Evolutionary conservation across 768 basidiomycete genomes (phyloP).

Genomic region (Phylloporus rhodoxanthus): DNA sequence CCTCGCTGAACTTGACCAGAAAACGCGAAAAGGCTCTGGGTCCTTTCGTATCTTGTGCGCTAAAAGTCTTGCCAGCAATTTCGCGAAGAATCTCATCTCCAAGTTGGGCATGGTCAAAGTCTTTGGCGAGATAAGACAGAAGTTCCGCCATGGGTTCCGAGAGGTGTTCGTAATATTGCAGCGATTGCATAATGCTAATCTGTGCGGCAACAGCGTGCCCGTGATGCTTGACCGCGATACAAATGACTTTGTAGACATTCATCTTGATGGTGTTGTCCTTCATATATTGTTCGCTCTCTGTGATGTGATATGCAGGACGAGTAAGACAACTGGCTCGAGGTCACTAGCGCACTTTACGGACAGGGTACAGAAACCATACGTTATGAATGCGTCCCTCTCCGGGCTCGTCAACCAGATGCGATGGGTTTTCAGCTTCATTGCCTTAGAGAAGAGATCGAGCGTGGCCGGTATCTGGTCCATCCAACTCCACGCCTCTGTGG

Average conservation of each 20-base stretch:
- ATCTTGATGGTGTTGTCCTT: conserved; percentile 65
- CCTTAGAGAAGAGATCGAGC: conserved; percentile 65
- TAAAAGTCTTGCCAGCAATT: conserved; percentile 73
- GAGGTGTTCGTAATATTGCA: conserved; percentile 93
- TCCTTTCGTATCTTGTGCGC: conserved; percentile 77
- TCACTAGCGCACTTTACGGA: neutral
- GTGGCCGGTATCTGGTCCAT: conserved; percentile 64
- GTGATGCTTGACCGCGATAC: conserved; percentile 87
- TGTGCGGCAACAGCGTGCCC: conserved; percentile 79
- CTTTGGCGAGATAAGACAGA: conserved; percentile 67
- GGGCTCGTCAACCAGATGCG: conserved; percentile 87
- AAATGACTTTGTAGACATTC: conserved; percentile 84
- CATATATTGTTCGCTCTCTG: conserved; percentile 85
- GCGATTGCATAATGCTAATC: conserved; percentile 82
- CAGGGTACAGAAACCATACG: conserved; percentile 29
- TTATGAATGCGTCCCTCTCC: conserved; percentile 82
- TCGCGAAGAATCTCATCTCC: conserved; percentile 90
- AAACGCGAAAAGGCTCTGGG: conserved; percentile 83
- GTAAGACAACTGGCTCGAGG: conserved; percentile 66
- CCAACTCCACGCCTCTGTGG: conserved; percentile 65
- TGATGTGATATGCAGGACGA: conserved; percentile 79
- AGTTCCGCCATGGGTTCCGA: conserved; percentile 93
- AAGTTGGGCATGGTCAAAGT: conserved; percentile 84
- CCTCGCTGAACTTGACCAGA: conserved; percentile 73
- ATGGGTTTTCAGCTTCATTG: conserved; percentile 61